Percentiles rank a stretch among this genome's conserved stretches.
Evolutionary conservation across 768 basidiomycete genomes (phyloP).

Genomic region (Mycena sanguinolenta): DNA sequence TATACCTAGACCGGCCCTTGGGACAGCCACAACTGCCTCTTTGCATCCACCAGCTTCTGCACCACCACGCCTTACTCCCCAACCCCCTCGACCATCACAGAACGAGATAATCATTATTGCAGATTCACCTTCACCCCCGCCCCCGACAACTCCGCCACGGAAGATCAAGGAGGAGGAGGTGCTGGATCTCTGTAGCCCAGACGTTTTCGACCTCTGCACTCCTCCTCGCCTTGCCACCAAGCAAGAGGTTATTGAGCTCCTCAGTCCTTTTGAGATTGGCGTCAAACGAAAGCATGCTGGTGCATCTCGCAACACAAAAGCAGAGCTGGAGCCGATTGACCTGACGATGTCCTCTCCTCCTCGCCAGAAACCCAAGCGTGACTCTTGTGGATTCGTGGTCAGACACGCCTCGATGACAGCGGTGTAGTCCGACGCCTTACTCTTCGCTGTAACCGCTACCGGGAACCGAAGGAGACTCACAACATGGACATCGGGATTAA

Average conservation of each 20-base stretch:
- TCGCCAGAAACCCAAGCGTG: neutral
- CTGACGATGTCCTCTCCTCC: constrained; percentile 1
- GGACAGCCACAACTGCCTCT: too few species aligned
- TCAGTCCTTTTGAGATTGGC: neutral
- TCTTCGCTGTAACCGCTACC: constrained; percentile 27
- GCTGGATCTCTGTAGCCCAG: neutral
- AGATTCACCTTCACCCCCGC: neutral
- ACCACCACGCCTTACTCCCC: neutral
- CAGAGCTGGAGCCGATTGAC: neutral
- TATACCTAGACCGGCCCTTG: too few species aligned
- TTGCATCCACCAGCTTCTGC: too few species aligned
- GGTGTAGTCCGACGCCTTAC: neutral
- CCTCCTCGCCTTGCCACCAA: constrained; percentile 10
- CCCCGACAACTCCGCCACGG: constrained; percentile 6
- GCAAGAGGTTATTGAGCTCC: constrained; percentile 4
- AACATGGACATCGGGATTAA: too few species aligned
- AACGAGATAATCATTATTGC: neutral
- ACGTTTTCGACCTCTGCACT: neutral
- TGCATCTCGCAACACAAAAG: neutral
- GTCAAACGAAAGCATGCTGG: constrained; percentile 1
- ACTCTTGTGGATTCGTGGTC: constrained; percentile 1
- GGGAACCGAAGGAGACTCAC: too few species aligned
- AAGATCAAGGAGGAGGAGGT: neutral
- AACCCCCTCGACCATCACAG: too few species aligned
- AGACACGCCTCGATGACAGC: neutral